Conservation (phyloP, 192 early-diverging fungal genomes). For the Physocladia obscura region DNA sequence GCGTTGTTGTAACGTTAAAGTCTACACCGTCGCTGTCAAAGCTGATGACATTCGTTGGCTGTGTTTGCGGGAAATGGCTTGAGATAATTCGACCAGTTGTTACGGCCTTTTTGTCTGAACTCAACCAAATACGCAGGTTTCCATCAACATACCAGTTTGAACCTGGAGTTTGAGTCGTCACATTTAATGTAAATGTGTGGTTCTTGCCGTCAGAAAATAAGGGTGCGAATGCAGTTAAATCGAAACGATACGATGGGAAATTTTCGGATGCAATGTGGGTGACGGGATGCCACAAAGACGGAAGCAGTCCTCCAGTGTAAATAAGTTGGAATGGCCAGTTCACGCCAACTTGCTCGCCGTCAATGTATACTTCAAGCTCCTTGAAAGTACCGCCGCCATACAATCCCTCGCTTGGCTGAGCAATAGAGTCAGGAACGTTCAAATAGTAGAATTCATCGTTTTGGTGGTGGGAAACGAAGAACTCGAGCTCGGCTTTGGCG, state of each 20-base stretch:
- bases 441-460: slow-evolving; percentile 40
- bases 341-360: slow-evolving; percentile 20
- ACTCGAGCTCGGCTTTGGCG: slow-evolving; percentile 23
- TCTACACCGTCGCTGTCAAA: not conserved
- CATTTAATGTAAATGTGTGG: slow-evolving; percentile 30
- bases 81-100: not conserved
- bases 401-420: slow-evolving; percentile 26
- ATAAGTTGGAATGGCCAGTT: slow-evolving; percentile 28
- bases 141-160: slow-evolving; percentile 31
- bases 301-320: slow-evolving; percentile 39
- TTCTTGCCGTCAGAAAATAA: slow-evolving; percentile 14
- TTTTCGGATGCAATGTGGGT: slow-evolving; percentile 18
- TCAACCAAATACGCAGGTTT: slow-evolving; percentile 30
- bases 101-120: not conserved
- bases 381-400: slow-evolving; percentile 32
- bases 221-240: slow-evolving; percentile 30
- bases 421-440: slow-evolving; percentile 31
- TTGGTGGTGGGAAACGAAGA: slow-evolving; percentile 27
- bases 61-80: not conserved
- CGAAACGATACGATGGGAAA: slow-evolving; percentile 25
- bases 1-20: not conserved
- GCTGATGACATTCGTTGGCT: not conserved
- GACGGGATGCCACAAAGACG: slow-evolving; percentile 31
- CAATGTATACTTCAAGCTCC: slow-evolving; percentile 32
- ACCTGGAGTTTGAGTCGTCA: slow-evolving; percentile 19